Evolutionary conservation across 1,284 basidiomycete species (phyloP), one percentile per base, ranked within the genome.

Genomic region (Mycosarcoma mackinlayi): DNA sequence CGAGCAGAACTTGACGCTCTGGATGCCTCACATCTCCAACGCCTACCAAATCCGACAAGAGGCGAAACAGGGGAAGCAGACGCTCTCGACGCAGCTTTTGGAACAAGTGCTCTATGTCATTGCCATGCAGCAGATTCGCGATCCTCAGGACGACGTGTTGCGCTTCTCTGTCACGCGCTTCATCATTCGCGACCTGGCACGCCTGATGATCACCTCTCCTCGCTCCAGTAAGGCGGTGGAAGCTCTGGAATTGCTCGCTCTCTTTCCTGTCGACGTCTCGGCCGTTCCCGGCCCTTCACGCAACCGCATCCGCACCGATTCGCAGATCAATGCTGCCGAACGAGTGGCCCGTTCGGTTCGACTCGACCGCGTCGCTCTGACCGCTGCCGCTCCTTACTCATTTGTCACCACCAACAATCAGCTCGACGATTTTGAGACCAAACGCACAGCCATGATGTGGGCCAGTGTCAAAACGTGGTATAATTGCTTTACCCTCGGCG

Each of bases 181-280:
- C 38, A 31, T 58, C 60, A 58, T 69, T 7, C 50, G 66, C 14
- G 66, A 69, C 28, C 21, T 48, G 38, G 66, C 55, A 7, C 54
- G 66, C n/a, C 49, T 69, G 28, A 63, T 63, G 59, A 31, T 69
- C 40, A 63, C 66, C 1, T 55, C 66, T 6, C 66, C 66, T 13
- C 59, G 66, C 11, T 58, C 55, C 3, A 30, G 28, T 31, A 62
- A 59, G 24, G 66, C 59, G 9, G 55, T 63, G 21, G 59, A 69
- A 37, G 66, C 66, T 4, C 24, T 69, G 13, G 66, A 69, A 33
- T 34, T 69, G 31, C 59, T 69, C 4, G 49, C 66, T 8, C 45
- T 69, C 28, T 69, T 69, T 14, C 66, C 66, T n/a, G 51, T 69
- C 47, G 66, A 69, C 25, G 59, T 69, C 18, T 57, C 66, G 27